Evolutionary conservation across 2,329 filamentous ascomycete species (phyloP), one percentile per base, ranked within the genome.

Genomic region (Hirsutella minnesotensis): DNA sequence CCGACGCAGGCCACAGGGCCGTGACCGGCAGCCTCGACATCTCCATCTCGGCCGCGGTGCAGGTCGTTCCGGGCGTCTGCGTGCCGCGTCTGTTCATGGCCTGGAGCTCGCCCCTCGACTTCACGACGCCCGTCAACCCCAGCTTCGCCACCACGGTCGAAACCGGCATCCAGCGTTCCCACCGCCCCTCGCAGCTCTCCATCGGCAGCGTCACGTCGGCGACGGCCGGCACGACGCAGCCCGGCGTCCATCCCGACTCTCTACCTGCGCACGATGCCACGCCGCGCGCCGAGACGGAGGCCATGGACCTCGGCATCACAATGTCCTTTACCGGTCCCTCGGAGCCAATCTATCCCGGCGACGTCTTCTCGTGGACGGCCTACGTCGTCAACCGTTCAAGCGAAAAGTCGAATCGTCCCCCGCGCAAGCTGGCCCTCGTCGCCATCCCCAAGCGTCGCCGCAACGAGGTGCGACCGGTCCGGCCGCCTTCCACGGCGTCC

Each of bases 311-410:
- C 40, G 83, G 83, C 45, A 75, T 90, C 44, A 86, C 81, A 30
- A 78, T 90, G 64, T 87, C 82, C 34, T 81, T 92, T 55, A 75
- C 73, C 5, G 79, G 75, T 0, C 82, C 83, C 29, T 46, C 60
- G 12, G 54, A 62, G 19, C 67, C 72, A 42, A 68, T 86, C 20
- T 69, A 67, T 44, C 72, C 79, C 0, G 82, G 82, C 31, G 71
- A 84, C 38, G 68, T 79, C 40, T 88, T 92, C 57, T 66, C 68
- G 34, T 86, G 86, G 80, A 74, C 73, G 29, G 72, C 89, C 15
- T 83, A 86, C 54, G 79, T 89, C 31, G 81, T 86, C 49, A 92
- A 90, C 59, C 77, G 81, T 39, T 77, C 75, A 38, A 64, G 66
- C 34, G 71, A 65, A 22, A 62, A 54, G 44, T 51, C 47, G n/a